These are phyloP conservation scores for Borovskyia barvae DNA, from an alignment of 208 protist species.

Conservation along the genomic window DNA sequence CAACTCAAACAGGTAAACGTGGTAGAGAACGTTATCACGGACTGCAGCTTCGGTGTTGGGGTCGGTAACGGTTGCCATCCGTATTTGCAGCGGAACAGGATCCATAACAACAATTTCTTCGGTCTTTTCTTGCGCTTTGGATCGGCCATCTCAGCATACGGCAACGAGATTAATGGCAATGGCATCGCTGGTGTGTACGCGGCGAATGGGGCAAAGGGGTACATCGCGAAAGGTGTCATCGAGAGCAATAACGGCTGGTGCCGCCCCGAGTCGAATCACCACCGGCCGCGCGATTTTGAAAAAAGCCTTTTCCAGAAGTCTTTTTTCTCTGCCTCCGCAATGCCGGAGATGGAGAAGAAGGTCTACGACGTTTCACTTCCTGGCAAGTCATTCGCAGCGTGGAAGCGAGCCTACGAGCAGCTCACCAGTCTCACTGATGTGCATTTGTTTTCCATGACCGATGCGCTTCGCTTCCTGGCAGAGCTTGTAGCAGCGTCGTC, in stretches of 20 bases:
- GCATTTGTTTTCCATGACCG: conserved; percentile 44
- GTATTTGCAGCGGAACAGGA: conserved; percentile 65
- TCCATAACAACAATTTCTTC: conserved; percentile 79
- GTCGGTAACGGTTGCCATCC: conserved; percentile 71
- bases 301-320: conserved; percentile 13
- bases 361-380: neutral
- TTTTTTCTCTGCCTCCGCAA: conserved; percentile 15
- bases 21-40: conserved; percentile 65
- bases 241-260: conserved; percentile 73
- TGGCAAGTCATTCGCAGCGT: no score
- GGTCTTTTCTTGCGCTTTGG: conserved; percentile 75
- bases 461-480: conserved; percentile 44
- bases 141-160: conserved; percentile 54
- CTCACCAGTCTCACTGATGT: conserved; percentile 38
- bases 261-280: conserved; percentile 32
- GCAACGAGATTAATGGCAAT: conserved; percentile 64
- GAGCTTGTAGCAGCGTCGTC: conserved; percentile 64
- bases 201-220: conserved; percentile 60
- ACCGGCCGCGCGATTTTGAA: conserved; percentile 53
- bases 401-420: conserved; percentile 44
- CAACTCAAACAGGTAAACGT: conserved; percentile 70
- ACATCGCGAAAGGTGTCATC: conserved; percentile 43
- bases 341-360: conserved; percentile 2
- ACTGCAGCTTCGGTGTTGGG: conserved; percentile 72
- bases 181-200: conserved; percentile 76